Base-by-base conservation (phyloP, 805 yeast species). In the Brettanomyces nanus region DNA sequence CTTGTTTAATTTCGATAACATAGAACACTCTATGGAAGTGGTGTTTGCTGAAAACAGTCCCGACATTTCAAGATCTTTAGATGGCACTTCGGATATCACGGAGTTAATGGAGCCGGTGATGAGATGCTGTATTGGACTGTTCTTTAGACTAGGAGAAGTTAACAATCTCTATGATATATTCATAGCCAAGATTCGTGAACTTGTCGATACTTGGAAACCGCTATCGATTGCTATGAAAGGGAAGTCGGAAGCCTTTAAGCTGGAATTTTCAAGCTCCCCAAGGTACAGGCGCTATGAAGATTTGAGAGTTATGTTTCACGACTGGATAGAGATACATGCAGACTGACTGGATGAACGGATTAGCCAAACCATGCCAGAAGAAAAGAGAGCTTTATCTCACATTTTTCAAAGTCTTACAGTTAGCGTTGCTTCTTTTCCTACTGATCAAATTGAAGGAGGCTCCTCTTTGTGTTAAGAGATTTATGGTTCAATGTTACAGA, bases 261-360 rank as follows among this genome's bases (percentile, higher is more conserved):
- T 21, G 22, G 21, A 28, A 5, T 28, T 28, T 20, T 11, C 19
- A 10, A 21, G 15, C 5, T 19, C 33, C 13, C 22, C 26, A 19
- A 28, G 23, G 6, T 52, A 51, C 35, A 19, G 28, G 5, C 30
- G 29, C 5, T 51, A 52, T 33, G 51, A 49, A 32, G 41, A 41
- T 25, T 25, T 38, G 3, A 33, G 56, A 19, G 36, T 45, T 9
- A 37, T 29, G 10, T 51, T 51, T 23, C 57, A 51, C 38, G 53
- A 45, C 22, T 52, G 54, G 53, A 47, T 48, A 13, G 46, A 52
- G 14, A n/a, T 22, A n/a, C 35, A 44, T 18, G 41, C 51, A 10
- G 17, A 19, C 7, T 19, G 18, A 10, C 31, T 51, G 18, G 36
- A 42, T 28, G 35, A 42, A 2, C 40, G 37, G 28, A 46, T 50